phyloP scores from a whole-genome alignment of 2,329 filamentous ascomycete genomes.

The Chaetomiaceae sp. region DNA sequence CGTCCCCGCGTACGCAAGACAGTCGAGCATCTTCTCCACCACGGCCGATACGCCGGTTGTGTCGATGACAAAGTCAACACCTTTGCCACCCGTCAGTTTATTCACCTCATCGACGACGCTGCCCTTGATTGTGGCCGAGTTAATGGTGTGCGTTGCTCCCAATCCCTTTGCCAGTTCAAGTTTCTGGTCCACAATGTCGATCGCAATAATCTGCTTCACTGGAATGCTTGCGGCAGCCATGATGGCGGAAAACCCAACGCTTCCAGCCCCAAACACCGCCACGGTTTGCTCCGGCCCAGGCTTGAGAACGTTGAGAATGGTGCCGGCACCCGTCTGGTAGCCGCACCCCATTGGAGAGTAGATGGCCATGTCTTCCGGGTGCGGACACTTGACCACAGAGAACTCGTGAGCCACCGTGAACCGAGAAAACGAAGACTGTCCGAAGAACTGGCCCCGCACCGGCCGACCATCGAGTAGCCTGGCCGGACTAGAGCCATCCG shows the following conservation, averaged over 20 bases:
- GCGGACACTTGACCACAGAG: constrained; percentile 24
- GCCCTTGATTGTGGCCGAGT: constrained; percentile 19
- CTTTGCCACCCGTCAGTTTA: constrained; percentile 2
- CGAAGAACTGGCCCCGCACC: constrained; percentile 29
- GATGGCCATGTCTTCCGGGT: constrained; percentile 25
- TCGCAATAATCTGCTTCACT: constrained; percentile 35
- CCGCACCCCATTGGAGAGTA: constrained; percentile 38
- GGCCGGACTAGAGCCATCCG: constrained; percentile 9
- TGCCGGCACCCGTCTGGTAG: constrained; percentile 38
- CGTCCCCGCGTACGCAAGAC: constrained; percentile 27
- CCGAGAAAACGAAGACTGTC: constrained; percentile 28
- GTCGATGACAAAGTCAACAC: constrained; percentile 14
- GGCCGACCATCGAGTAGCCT: constrained; percentile 5
- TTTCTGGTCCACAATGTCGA: constrained; percentile 38
- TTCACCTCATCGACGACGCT: constrained; percentile 4
- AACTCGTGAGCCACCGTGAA: constrained; percentile 23
- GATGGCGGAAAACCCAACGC: constrained; percentile 35
- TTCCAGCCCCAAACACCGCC: constrained; percentile 35
- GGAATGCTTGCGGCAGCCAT: constrained; percentile 31
- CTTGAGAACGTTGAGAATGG: constrained; percentile 33
- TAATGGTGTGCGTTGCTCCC: constrained; percentile 38
- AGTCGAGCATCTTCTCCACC: constrained; percentile 27
- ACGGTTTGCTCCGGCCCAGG: constrained; percentile 24
- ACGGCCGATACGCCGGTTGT: constrained; percentile 24
- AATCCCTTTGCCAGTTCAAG: constrained; percentile 38